Evolutionary conservation across 176 grass and related monocot genomes (phyloP), one percentile per base, ranked within the genome.

Genomic region (Triticum dicoccoides): DNA sequence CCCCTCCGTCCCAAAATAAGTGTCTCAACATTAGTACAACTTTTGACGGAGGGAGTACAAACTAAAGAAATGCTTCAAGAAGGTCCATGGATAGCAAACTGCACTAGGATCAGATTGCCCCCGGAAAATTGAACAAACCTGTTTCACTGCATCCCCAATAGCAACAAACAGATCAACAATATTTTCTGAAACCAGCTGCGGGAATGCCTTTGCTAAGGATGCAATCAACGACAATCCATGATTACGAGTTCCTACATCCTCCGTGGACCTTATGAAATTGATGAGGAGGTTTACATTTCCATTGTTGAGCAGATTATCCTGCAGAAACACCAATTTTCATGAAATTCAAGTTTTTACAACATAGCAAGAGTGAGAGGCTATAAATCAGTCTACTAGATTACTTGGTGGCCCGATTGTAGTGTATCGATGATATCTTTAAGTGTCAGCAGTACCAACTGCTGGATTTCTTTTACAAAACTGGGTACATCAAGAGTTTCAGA

Each of bases 361-460:
- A 66, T 56, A 62, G 37, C 15, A 44, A 29, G 42, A 79, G 20
- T 87, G 65, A 70, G 18, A 21, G 51, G 12, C 62, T 68, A 21
- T 68, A 81, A 76, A 67, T 67, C 11, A 59, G 47, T 12, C 52
- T 21, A 94, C 68, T 44, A 34, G 78, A 87, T 77, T 91, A 92
- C 91, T 75, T 91, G 18, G 78, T 91, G 68, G 74, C 83, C 81
- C 6, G 75, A n/a, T 54, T 91, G 67, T 33, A 94, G 79, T 34
- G 93, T 91, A 91, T 96, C 96, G 1, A 73, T 92, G 65, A 98
- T 96, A 92, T 98, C 96, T 86, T 95, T 98, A 15, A 98, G 91
- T 71, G 92, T 85, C 49, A 98, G 41, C 47, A 98, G 86, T 91
- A 89, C 76, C 73, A 88, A 90, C 52, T 92, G 88, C 70, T 90